Evolutionary conservation across 305 asterid species (phyloP), one percentile per base, ranked within the genome.

Genomic region (Plantago rigida): DNA sequence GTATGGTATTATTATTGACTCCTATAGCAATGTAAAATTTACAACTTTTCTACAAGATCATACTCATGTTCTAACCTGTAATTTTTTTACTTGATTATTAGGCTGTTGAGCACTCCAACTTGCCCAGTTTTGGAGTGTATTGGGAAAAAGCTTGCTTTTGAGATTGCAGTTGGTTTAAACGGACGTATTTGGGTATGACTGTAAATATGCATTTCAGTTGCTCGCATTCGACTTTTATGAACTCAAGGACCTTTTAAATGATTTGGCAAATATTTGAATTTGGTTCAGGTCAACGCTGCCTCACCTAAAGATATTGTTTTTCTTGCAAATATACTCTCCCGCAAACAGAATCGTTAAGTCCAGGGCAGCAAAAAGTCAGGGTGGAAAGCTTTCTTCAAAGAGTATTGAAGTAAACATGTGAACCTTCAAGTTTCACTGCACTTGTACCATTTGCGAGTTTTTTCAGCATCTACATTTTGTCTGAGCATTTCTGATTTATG

Each of bases 151-250:
- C 80, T 92, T 11, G 89, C 99, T 41, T 92, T 92, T 55, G 99
- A 92, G 82, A 79, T 82, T 65, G 99, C 99, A 19, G 89, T 89
- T 54, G 99, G 99, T 58, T 47, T 89, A 68, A 92, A 92, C 60
- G 97, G 96, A 60, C 94, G 99, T 61, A 85, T 86, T 68, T 92
- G 99, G 99, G 98, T 91, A 87, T 49, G 80, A 39, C 61, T 73
- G 63, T 51, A 24, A 17, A 39, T 47, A 45, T 31, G 4, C 13
- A 52, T 67, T 51, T 1, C 66, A 9, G 60, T 29, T 46, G 11
- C 31, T 67, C 39, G 42, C 7, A 26, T 67, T 29, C n/a, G 52
- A 51, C 51, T 68, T 63, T 51, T 36, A 7, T 14, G 24, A 57
- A 55, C 45, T 28, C 75, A 13, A 34, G 57, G 24, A 51, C 13